These are phyloP conservation scores for Jatropha curcas DNA, from an alignment of 345 rosid genomes.

Conservation along the genomic window DNA sequence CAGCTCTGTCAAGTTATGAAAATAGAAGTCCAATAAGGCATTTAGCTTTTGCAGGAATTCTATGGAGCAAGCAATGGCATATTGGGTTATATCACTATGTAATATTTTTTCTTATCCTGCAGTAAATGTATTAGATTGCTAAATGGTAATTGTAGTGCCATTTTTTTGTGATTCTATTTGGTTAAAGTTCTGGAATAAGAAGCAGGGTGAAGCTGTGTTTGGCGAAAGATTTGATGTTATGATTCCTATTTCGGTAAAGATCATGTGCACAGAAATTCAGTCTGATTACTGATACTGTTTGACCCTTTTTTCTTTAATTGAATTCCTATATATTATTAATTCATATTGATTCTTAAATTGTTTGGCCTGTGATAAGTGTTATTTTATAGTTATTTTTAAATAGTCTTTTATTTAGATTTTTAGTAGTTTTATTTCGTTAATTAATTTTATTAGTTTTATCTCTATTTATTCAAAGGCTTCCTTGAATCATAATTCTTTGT, in stretches of 20 bases:
- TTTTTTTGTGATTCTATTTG: neutral
- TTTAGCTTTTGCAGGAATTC: neutral
- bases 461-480: too few species aligned
- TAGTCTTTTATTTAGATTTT: too few species aligned
- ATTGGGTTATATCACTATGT: neutral
- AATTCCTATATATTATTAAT: too few species aligned
- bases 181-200: slow-evolving; percentile 3
- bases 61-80: neutral
- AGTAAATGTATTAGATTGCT: neutral
- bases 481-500: too few species aligned
- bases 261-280: neutral
- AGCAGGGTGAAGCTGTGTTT: slow-evolving; percentile 11
- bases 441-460: too few species aligned
- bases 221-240: slow-evolving; percentile 3
- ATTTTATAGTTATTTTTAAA: too few species aligned
- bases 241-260: neutral
- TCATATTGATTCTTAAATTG: too few species aligned
- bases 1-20: slow-evolving; percentile 63
- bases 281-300: neutral
- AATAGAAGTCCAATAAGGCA: slow-evolving; percentile 24
- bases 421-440: too few species aligned
- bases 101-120: neutral
- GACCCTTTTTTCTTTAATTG: neutral
- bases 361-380: too few species aligned
- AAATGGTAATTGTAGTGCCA: neutral